A percentile compares a stretch with the other conserved stretches of the same genome.
These are phyloP conservation scores for Pueraria montana DNA, from an alignment of 306 rosid species.

Conservation along the genomic window DNA sequence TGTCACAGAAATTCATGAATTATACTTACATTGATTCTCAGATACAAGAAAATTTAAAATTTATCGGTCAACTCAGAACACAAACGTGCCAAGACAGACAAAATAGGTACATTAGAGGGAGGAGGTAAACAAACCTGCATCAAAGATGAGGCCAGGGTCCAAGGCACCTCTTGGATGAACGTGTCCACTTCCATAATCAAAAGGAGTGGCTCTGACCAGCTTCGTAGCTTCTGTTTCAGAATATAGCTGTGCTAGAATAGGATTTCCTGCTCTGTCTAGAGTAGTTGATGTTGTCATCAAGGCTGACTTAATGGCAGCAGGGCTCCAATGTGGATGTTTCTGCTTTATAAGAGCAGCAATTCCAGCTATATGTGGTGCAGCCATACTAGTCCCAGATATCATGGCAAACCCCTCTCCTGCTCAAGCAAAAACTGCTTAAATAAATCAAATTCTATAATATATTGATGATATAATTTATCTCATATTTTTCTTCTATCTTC, in stretches of 20 bases:
- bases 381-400: slow-evolving; percentile 99
- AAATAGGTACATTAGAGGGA: slow-evolving; percentile 23
- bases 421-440: slow-evolving; percentile 29
- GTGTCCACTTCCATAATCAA: slow-evolving; percentile 98
- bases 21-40: slow-evolving; percentile 16
- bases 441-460: slow-evolving; percentile 38
- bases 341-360: slow-evolving; percentile 97
- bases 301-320: slow-evolving; percentile 96
- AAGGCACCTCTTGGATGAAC: slow-evolving; percentile 92
- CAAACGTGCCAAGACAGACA: neutral
- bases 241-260: slow-evolving; percentile 87
- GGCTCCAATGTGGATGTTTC: slow-evolving; percentile 98
- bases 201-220: slow-evolving; percentile 81
- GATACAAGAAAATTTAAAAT: neutral
- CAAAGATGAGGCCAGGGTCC: slow-evolving; percentile 97
- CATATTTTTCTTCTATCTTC: slow-evolving; percentile 21
- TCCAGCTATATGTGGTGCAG: slow-evolving; percentile 99
- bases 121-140: slow-evolving; percentile 71
- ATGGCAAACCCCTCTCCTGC: slow-evolving; percentile 96
- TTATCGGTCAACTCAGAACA: slow-evolving; percentile 11
- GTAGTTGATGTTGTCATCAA: slow-evolving; percentile 95
- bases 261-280: slow-evolving; percentile 85
- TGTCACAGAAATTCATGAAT: slow-evolving; percentile 6
- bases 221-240: slow-evolving; percentile 87
- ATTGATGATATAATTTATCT: slow-evolving; percentile 15